Conservation (phyloP, 345 rosid species). For the Litchi chinensis region DNA sequence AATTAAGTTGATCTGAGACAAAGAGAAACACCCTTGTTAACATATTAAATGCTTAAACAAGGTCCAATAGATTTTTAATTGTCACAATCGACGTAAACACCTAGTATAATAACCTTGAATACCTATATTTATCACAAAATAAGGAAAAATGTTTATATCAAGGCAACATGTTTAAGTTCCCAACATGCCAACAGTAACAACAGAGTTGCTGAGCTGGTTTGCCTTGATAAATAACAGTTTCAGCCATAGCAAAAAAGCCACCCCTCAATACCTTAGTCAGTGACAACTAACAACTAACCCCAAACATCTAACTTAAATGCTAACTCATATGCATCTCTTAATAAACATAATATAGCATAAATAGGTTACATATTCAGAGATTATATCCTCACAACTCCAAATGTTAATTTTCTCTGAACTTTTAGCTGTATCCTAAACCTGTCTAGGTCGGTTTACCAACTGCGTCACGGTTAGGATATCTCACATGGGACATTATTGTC, state of each 20-base stretch:
- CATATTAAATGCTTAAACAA: neutral
- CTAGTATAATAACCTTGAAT: neutral
- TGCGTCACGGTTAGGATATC: neutral
- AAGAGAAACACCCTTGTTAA: neutral
- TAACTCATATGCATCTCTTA: neutral
- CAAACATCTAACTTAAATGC: neutral
- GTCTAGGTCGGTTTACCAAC: neutral
- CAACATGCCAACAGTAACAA: neutral
- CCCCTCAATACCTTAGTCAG: neutral
- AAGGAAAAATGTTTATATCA: neutral
- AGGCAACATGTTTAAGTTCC: neutral
- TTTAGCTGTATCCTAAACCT: neutral
- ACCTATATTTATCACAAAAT: neutral
- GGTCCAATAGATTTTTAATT: neutral
- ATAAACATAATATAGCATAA: neutral
- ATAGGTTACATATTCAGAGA: neutral
- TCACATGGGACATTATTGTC: neutral
- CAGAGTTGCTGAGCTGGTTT: neutral
- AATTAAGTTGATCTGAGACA: neutral
- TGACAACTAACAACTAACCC: neutral
- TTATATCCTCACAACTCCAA: neutral
- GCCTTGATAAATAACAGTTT: neutral
- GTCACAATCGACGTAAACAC: neutral
- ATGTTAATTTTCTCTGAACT: neutral
- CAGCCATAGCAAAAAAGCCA: neutral